A percentile compares a stretch with the other conserved stretches of the same genome.
Conservation (phyloP, 495 filamentous ascomycete genomes). For the Hypoxylon rickii region DNA sequence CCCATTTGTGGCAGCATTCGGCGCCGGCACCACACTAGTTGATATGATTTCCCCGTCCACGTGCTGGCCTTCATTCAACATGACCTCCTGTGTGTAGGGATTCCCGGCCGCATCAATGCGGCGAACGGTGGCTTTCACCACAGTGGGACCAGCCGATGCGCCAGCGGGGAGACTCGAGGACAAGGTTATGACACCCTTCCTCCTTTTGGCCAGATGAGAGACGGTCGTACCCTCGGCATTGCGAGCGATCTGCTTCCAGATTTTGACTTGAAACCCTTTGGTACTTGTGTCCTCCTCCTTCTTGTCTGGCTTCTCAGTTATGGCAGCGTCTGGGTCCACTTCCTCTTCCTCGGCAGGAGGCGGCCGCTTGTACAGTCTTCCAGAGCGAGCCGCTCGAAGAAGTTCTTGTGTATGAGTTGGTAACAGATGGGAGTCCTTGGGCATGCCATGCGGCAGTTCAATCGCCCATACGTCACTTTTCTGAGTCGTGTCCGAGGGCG, state of each 20-base stretch:
- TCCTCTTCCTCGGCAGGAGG: conserved; percentile 57
- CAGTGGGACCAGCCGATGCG: conserved; percentile 49
- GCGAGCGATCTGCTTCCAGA: conserved; percentile 79
- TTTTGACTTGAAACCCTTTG: conserved; percentile 70
- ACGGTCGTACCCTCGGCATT: conserved; percentile 74
- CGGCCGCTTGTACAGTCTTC: conserved; percentile 66
- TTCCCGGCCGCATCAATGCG: conserved; percentile 78
- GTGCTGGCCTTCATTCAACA: conserved; percentile 76
- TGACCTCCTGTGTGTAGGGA: conserved; percentile 77
- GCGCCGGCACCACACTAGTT: conserved; percentile 53
- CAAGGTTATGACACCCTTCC: conserved; percentile 66
- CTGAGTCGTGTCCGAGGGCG: conserved; percentile 57
- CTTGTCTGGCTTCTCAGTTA: conserved; percentile 49
- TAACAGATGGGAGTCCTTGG: conserved; percentile 82
- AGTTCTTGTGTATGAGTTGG: conserved; percentile 79
- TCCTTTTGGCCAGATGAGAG: conserved; percentile 85
- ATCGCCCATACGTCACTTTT: conserved; percentile 57
- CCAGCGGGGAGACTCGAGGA: conserved; percentile 49
- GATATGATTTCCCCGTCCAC: conserved; percentile 80
- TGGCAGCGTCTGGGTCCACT: conserved; percentile 51
- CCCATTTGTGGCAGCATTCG: conserved; percentile 26
- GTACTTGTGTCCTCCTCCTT: conserved; percentile 59
- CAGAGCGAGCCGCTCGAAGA: conserved; percentile 80
- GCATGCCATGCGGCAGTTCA: conserved; percentile 74
- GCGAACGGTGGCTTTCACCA: conserved; percentile 77